Evolutionary conservation across 1,284 basidiomycete genomes (phyloP).

Genomic region (Ganoderma lucidum): DNA sequence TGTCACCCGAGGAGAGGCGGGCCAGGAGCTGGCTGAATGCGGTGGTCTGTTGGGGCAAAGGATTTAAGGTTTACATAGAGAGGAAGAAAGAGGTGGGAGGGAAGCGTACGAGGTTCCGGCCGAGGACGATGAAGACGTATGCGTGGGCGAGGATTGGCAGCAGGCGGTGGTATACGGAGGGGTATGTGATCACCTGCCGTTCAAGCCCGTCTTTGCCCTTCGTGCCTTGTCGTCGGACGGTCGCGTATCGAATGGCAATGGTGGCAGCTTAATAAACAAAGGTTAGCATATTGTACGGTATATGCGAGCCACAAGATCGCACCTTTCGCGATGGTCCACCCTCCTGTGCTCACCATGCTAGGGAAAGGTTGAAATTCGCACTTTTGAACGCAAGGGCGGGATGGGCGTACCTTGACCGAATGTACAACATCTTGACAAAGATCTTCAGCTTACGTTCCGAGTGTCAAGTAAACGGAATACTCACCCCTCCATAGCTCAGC

Average conservation of each 20-base stretch:
- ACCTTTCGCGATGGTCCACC: constrained; percentile 71
- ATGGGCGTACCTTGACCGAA: constrained; percentile 60
- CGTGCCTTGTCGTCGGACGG: constrained; percentile 76
- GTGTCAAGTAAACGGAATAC: constrained; percentile 27
- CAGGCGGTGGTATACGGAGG: constrained; percentile 74
- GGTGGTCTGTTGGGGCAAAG: constrained; percentile 55
- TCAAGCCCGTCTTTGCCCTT: constrained; percentile 62
- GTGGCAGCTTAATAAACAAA: constrained; percentile 49
- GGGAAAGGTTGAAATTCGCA: neutral
- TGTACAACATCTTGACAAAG: constrained; percentile 68
- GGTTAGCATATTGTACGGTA: neutral
- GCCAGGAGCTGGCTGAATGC: constrained; percentile 59
- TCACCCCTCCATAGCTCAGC: constrained; percentile 79
- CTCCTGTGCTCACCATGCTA: constrained; percentile 68
- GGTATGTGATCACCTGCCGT: constrained; percentile 72
- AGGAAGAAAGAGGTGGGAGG: neutral
- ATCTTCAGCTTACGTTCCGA: neutral
- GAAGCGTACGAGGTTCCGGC: constrained; percentile 62
- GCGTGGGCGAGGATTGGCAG: constrained; percentile 74
- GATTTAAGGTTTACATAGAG: too few species aligned
- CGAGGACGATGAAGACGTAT: constrained; percentile 77
- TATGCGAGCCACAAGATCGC: neutral
- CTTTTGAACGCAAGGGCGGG: too few species aligned
- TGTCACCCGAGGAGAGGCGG: constrained; percentile 63
- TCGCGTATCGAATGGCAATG: constrained; percentile 77